Evolutionary conservation across 495 filamentous ascomycete genomes (phyloP).

Genomic region (Opeltia flavorubescens): DNA sequence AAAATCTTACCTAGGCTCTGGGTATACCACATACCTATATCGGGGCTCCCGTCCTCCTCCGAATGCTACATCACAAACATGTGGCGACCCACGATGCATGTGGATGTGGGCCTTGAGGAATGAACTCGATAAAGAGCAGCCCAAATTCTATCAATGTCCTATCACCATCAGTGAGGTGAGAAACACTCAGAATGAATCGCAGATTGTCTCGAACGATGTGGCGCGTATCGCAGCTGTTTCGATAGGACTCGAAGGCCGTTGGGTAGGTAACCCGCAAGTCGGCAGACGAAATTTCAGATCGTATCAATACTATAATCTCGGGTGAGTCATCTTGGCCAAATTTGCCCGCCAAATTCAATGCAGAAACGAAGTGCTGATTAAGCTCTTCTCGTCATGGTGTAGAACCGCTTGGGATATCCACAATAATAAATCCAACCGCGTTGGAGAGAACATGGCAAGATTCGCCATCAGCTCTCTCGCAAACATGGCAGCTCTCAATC

Average conservation of each 20-base stretch:
- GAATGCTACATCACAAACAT: not conserved
- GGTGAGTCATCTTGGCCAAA: not conserved
- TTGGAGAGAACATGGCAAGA: constrained; percentile 10
- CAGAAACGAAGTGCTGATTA: not conserved
- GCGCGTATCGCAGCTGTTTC: constrained; percentile 10
- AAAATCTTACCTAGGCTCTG: not conserved
- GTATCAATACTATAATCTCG: constrained; percentile 12
- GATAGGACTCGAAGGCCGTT: constrained; percentile 11
- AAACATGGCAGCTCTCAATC: constrained; percentile 6
- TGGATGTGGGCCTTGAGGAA: constrained; percentile 8
- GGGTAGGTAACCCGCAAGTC: not conserved
- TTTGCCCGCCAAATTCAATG: not conserved
- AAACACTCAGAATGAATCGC: not conserved
- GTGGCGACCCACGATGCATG: constrained; percentile 6
- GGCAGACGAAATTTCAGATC: not conserved
- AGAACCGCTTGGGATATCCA: constrained; percentile 12
- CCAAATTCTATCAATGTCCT: constrained; percentile 8
- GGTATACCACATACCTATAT: constrained; percentile 11
- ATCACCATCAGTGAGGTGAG: constrained; percentile 4
- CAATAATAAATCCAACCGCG: not conserved
- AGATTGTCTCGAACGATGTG: constrained; percentile 3
- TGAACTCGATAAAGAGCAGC: not conserved
- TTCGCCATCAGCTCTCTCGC: constrained; percentile 15
- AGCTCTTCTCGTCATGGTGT: not conserved
- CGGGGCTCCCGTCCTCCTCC: not conserved